A percentile compares a stretch with the other conserved stretches of the same genome.
These are phyloP conservation scores for Sporisorium sorghi DNA, from an alignment of 1,284 basidiomycete genomes.

Conservation along the genomic window DNA sequence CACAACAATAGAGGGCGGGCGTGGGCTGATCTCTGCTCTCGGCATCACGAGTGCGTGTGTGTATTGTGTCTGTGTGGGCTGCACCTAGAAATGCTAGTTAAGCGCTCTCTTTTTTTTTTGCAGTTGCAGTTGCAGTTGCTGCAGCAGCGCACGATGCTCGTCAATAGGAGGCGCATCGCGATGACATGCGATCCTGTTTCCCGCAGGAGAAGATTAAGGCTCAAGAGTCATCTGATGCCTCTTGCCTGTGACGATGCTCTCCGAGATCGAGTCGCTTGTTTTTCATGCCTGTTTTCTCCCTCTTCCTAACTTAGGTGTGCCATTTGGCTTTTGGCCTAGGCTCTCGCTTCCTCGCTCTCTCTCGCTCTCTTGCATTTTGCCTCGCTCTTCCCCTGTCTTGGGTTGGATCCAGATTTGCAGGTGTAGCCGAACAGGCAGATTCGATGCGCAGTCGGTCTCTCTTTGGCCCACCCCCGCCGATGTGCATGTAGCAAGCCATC, in stretches of 20 bases:
- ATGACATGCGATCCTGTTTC: slow-evolving; percentile 1
- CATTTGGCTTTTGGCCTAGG: no score
- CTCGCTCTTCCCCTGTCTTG: not conserved
- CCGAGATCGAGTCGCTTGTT: slow-evolving; percentile 18
- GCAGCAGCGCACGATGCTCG: not conserved
- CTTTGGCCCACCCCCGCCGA: not conserved
- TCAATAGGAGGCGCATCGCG: no score
- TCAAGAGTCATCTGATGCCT: slow-evolving; percentile 11
- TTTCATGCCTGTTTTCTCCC: no score
- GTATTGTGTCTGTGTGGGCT: no score
- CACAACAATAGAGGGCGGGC: no score
- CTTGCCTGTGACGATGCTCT: slow-evolving; percentile 11
- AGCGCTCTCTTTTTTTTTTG: not conserved
- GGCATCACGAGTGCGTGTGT: no score
- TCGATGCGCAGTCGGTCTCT: not conserved
- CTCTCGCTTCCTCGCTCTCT: no score
- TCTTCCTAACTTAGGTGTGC: no score
- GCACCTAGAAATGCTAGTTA: not conserved
- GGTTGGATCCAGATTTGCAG: not conserved
- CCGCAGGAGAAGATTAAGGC: slow-evolving; percentile 9
- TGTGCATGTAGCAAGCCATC: not conserved
- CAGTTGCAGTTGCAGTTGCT: no score
- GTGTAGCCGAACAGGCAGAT: not conserved
- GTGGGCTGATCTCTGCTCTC: no score
- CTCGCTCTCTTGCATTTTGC: no score